Evolutionary conservation across 805 yeast species (phyloP), one percentile per base, ranked within the genome.

Genomic region (Citeromyces matritensis): DNA sequence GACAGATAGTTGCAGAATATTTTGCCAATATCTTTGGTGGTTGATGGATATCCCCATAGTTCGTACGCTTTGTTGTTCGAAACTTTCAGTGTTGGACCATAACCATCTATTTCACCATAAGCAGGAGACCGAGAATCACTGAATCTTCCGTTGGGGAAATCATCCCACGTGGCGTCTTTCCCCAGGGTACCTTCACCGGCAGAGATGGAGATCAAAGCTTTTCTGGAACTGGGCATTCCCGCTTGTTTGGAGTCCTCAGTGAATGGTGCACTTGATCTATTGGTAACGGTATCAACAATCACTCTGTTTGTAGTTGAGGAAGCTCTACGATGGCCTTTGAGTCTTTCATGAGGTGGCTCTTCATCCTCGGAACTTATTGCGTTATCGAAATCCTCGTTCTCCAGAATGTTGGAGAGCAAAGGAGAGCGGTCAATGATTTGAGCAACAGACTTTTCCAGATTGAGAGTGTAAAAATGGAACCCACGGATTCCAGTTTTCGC

Each of bases 81-180:
- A 4, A 83, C 74, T 46, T 86, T 86, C 44, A 91, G 66, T 3
- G 80, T 71, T 1, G 96, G 95, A 2, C 97, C 97, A 51, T 88
- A 91, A 21, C 97, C 97, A 51, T 86, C 96, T 43, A 88, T 83
- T 56, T 88, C 96, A 60, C 97, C 98, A 53, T 81, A 88, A 1
- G 97, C 97, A 12, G 96, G 95, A 23, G 95, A 83, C 44, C 91
- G 65, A 0, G 95, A 81, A 55, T 85, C 94, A 57, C 96, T 94
- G 52, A 83, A 84, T 57, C 97, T 68, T 48, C 96, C 95, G 53
- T 86, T 84, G 17, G 95, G 91, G 53, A 83, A 86, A 47, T 86
- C 97, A 59, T 86, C 97, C 97, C 97, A 86, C 1, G 86, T 81
- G 4, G 94, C 94, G 50, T 82, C 91, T 44, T 82, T 73, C 24